These are phyloP conservation scores for Lonicera japonica DNA, from an alignment of 129 eudicot genomes.

Conservation along the genomic window DNA sequence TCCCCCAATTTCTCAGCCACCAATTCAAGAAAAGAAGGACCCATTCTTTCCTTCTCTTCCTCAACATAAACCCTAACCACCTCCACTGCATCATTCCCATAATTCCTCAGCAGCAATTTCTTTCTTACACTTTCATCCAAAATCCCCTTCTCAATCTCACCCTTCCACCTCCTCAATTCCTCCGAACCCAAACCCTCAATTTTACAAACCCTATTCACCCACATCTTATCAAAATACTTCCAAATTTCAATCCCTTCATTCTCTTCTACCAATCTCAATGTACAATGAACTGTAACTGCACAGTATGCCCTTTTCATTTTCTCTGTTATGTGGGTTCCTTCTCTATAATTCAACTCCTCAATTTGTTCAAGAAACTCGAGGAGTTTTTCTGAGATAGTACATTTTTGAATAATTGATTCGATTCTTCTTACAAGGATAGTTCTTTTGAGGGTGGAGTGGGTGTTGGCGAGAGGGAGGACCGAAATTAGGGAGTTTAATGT, in stretches of 20 bases:
- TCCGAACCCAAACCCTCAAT: slow-evolving; percentile 48
- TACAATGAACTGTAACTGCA: slow-evolving; percentile 50
- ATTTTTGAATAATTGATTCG: slow-evolving; percentile 23
- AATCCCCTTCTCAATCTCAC: slow-evolving; percentile 44
- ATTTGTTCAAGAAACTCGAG: slow-evolving; percentile 44
- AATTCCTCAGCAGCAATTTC: slow-evolving; percentile 25
- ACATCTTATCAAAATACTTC: slow-evolving; percentile 31
- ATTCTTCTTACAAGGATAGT: slow-evolving; percentile 39
- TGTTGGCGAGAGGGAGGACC: slow-evolving; percentile 39
- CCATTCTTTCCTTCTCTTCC: slow-evolving; percentile 47
- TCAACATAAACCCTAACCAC: slow-evolving; percentile 33
- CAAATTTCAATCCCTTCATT: background rate
- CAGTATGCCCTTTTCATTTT: slow-evolving; percentile 56
- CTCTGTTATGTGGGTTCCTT: slow-evolving; percentile 22
- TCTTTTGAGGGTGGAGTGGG: slow-evolving; percentile 28
- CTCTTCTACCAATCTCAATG: slow-evolving; percentile 23
- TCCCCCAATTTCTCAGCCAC: slow-evolving; percentile 19
- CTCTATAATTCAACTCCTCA: slow-evolving; percentile 33
- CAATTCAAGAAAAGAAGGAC: slow-evolving; percentile 65
- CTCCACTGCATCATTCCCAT: slow-evolving; percentile 32
- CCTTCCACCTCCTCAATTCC: slow-evolving; percentile 40
- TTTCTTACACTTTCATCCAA: slow-evolving; percentile 31
- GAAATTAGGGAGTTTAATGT: slow-evolving; percentile 24
- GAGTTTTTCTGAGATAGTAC: slow-evolving; percentile 23
- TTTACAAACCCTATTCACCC: slow-evolving; percentile 44